These are phyloP conservation scores for Stropharia rugosoannulata DNA, from an alignment of 768 basidiomycete genomes.

Conservation along the genomic window DNA sequence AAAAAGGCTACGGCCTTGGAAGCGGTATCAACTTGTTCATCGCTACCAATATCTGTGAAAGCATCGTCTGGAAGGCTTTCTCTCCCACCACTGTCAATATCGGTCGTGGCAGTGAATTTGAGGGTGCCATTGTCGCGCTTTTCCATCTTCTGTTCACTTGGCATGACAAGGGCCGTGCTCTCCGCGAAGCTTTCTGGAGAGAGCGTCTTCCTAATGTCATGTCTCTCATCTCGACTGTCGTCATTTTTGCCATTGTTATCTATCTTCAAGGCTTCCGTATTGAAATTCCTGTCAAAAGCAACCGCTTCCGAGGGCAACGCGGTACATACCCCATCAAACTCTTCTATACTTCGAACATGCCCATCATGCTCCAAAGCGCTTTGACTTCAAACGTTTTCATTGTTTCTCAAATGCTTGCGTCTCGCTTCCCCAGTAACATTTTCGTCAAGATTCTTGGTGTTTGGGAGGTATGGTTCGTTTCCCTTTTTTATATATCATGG, in stretches of 20 bases:
- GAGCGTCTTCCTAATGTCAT: slow-evolving; percentile 96
- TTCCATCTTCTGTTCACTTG: slow-evolving; percentile 98
- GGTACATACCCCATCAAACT: slow-evolving; percentile 96
- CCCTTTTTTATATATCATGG: neutral
- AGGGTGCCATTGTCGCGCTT: slow-evolving; percentile 92
- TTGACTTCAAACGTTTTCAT: slow-evolving; percentile 94
- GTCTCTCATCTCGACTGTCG: slow-evolving; percentile 91
- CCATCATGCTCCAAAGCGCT: slow-evolving; percentile 97
- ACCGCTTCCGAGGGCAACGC: slow-evolving; percentile 93
- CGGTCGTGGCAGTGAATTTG: slow-evolving; percentile 96
- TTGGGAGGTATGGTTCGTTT: slow-evolving; percentile 84
- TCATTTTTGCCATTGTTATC: slow-evolving; percentile 93
- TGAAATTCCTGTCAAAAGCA: slow-evolving; percentile 97
- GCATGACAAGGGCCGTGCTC: slow-evolving; percentile 96
- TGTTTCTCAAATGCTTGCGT: slow-evolving; percentile 92
- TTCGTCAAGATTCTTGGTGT: slow-evolving; percentile 88
- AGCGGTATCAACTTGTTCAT: slow-evolving; percentile 99
- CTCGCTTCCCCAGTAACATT: slow-evolving; percentile 88
- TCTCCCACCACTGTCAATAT: slow-evolving; percentile 98
- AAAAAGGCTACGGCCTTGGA: slow-evolving; percentile 98
- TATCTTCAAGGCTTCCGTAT: slow-evolving; percentile 99
- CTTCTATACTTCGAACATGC: slow-evolving; percentile 99
- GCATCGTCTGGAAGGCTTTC: slow-evolving; percentile 99
- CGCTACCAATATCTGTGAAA: slow-evolving; percentile 99
- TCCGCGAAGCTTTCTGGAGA: slow-evolving; percentile 98